Percentiles rank a stretch among this genome's conserved stretches.
phyloP scores from a whole-genome alignment of 2,329 filamentous ascomycete species.

The Claviceps sorghi region DNA sequence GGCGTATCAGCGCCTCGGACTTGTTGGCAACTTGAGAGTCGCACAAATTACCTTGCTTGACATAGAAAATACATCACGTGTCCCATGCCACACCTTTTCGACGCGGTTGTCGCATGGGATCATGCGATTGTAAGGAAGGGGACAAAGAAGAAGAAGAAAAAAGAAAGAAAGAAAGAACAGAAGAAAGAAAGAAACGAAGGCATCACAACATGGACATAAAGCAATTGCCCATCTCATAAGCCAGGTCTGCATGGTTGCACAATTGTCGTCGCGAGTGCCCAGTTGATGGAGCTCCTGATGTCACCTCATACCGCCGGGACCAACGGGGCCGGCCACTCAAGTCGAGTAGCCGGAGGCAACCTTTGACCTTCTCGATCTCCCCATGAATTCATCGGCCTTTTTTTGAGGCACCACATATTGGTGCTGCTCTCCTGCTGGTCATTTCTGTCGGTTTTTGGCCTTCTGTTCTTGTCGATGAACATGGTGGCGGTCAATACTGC shows the following conservation, averaged over 20 bases:
- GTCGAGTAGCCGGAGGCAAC: not conserved
- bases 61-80: constrained; percentile 6
- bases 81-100: constrained; percentile 4
- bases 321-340: not conserved
- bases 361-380: not conserved
- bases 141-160: not conserved
- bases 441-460: not conserved
- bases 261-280: not conserved
- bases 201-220: constrained; percentile 2
- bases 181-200: not conserved
- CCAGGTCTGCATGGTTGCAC: not conserved
- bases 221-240: not conserved
- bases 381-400: not conserved
- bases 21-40: constrained; percentile 1
- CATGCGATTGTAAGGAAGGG: constrained; percentile 4
- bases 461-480: not conserved
- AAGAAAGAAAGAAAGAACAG: not conserved
- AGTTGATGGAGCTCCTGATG: constrained; percentile 2
- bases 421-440: not conserved
- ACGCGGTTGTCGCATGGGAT: constrained; percentile 3
- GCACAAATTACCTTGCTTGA: constrained; percentile 2
- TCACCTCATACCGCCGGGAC: not conserved
- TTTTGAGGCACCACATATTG: not conserved
- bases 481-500: not conserved
- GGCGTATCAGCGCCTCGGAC: not conserved